Base-by-base conservation (phyloP, 2,329 filamentous ascomycete species). In the Neocatenulostroma microsporum region DNA sequence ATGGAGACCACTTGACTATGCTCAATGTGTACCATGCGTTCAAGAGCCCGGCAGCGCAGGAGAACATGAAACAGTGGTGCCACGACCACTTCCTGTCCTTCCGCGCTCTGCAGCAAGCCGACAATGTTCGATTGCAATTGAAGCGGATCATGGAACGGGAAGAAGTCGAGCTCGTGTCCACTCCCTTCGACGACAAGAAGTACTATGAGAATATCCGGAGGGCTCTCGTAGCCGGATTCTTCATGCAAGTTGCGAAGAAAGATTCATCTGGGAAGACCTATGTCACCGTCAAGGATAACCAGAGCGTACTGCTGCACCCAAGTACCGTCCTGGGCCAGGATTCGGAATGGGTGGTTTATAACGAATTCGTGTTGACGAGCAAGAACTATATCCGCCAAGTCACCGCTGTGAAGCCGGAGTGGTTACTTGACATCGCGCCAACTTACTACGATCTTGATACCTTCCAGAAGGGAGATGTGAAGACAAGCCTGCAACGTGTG, bases 211-310 rank as follows among this genome's bases (percentile, higher is more conserved):
- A 98, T 62, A 98, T 98, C 54, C 84, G 89, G 29, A 80, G 87
- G 24, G 89, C 91, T 7, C 74, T 98, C 11, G 82, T 95, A 10
- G 76, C 88, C 1, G 91, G 93, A 21, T 98, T 98, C 73, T 98
- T 98, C 73, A 98, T 98, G 91, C 91, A 98, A 62, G 85, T 96
- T 15, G 93, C 91, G 41, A 95, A 94, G 78, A 86, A 83, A 58
- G 87, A 96, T 56, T 78, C 76, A 34, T 80, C 76, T 20, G 84
- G 84, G 56, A 96, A 96, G 72, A 77, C 84, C 27, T 98, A 98
- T 66, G 79, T 81, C 46, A 98, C 91, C 2, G 82, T 98, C 60
- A 98, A 96, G 69, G 93, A 98, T 57, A 84, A 95, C 55, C 89
- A 96, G 66, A 82, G 77, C 30, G 91, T 98, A 30, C 72, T 95